Conservation (phyloP, 2,329 filamentous ascomycete genomes). For the Torrubiella hemipterigena region DNA sequence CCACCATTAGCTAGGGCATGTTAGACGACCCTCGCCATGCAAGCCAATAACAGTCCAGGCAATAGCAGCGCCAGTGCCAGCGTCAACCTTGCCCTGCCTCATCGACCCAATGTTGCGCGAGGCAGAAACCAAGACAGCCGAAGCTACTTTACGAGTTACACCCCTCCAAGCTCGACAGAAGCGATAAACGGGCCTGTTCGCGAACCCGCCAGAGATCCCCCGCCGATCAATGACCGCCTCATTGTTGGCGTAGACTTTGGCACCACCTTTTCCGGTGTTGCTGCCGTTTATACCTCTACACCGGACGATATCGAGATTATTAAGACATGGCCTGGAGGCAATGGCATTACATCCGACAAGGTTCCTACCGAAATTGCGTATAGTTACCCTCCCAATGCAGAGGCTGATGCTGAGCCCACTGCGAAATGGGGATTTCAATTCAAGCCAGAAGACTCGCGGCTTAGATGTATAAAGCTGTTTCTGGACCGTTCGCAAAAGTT, state of each 20-base stretch:
- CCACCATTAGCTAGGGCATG: too few species aligned
- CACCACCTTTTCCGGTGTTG: constrained; percentile 68
- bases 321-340: constrained; percentile 74
- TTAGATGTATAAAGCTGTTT: constrained; percentile 77
- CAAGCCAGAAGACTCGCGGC: constrained; percentile 61
- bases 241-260: constrained; percentile 76
- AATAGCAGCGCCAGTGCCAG: constrained; percentile 11
- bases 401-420: constrained; percentile 28
- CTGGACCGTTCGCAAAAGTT: constrained; percentile 71
- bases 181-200: constrained; percentile 50
- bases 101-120: constrained; percentile 32
- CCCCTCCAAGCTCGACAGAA: constrained; percentile 44
- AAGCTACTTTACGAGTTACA: constrained; percentile 44
- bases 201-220: constrained; percentile 40
- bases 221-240: constrained; percentile 46
- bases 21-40: constrained; percentile 4
- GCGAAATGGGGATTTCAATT: constrained; percentile 77
- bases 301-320: constrained; percentile 76
- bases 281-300: constrained; percentile 61
- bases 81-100: constrained; percentile 40
- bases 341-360: constrained; percentile 81
- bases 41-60: constrained; percentile 2
- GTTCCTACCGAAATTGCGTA: constrained; percentile 70
- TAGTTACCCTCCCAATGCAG: constrained; percentile 21
- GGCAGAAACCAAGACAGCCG: constrained; percentile 44